A percentile compares a stretch with the other conserved stretches of the same genome.
These are phyloP conservation scores for Meira miltonrushii DNA, from an alignment of 1,284 basidiomycete species.

Conservation along the genomic window DNA sequence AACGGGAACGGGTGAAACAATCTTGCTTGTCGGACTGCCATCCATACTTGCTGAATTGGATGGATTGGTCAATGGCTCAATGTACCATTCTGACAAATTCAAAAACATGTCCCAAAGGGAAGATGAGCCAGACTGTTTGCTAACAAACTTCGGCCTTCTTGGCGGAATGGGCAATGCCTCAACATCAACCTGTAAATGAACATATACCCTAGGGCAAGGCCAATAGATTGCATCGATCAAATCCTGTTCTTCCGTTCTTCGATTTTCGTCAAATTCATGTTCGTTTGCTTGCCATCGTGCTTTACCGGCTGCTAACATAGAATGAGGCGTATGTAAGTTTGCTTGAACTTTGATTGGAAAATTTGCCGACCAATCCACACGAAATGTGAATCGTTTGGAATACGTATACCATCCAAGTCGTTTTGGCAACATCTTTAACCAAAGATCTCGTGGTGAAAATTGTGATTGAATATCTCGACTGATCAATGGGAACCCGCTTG, in stretches of 20 bases:
- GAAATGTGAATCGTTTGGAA: background rate
- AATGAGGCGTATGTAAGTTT: conserved; percentile 2
- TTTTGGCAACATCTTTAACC: background rate
- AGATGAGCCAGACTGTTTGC: no score
- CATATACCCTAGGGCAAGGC: conserved; percentile 7
- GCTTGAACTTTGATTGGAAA: background rate
- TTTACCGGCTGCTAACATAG: conserved; percentile 3
- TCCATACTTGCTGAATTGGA: no score
- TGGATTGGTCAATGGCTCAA: background rate
- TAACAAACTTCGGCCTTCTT: background rate
- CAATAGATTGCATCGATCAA: background rate
- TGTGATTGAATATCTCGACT: background rate
- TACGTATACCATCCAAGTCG: background rate
- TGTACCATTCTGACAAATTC: background rate
- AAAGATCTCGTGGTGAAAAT: conserved; percentile 4
- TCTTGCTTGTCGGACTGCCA: background rate
- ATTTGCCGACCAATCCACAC: conserved; percentile 4
- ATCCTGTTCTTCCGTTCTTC: background rate
- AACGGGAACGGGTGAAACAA: background rate
- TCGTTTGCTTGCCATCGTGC: conserved; percentile 5
- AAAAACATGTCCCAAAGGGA: background rate
- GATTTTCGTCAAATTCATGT: conserved; percentile 1
- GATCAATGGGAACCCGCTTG: no score
- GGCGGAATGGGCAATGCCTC: conserved; percentile 1
- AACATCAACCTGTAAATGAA: background rate